A percentile compares a stretch with the other conserved stretches of the same genome.
Evolutionary conservation across 768 basidiomycete genomes (phyloP).

Genomic region (Lentinula raphanica): DNA sequence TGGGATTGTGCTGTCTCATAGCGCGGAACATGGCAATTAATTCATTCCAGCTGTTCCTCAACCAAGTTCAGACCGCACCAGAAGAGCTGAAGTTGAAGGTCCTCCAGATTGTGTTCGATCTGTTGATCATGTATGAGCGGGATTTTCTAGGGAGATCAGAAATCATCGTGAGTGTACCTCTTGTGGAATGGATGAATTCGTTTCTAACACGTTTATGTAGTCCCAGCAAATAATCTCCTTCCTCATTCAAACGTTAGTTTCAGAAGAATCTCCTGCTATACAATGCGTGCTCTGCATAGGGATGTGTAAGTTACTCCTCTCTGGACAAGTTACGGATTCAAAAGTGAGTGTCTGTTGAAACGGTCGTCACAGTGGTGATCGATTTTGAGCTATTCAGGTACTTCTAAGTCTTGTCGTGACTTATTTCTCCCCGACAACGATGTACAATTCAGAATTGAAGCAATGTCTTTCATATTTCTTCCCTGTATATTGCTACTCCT

Average conservation of each 20-base stretch:
- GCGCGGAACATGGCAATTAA: conserved; percentile 63
- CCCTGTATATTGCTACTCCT: conserved; percentile 89
- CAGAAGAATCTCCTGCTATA: conserved; percentile 67
- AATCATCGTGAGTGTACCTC: conserved; percentile 32
- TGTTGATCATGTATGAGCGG: conserved; percentile 84
- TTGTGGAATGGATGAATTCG: not conserved
- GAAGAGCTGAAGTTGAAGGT: conserved; percentile 74
- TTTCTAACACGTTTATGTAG: conserved; percentile 10
- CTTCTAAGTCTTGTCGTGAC: conserved; percentile 39
- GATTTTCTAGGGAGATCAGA: conserved; percentile 58
- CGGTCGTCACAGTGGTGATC: not conserved
- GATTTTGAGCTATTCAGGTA: conserved; percentile 12
- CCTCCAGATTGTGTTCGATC: conserved; percentile 83
- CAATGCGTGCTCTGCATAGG: conserved; percentile 80
- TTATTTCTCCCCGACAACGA: conserved; percentile 85
- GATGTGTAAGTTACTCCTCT: conserved; percentile 81
- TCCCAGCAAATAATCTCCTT: conserved; percentile 40
- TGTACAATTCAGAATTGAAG: conserved; percentile 76
- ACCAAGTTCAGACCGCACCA: conserved; percentile 73
- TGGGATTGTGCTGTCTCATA: conserved; percentile 85
- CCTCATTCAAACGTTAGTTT: conserved; percentile 45
- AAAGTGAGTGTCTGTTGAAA: conserved; percentile 38
- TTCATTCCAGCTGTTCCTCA: conserved; percentile 80
- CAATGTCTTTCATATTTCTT: conserved; percentile 97
- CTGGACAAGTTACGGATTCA: conserved; percentile 78